A percentile compares a stretch with the other conserved stretches of the same genome.
phyloP scores from a whole-genome alignment of 495 filamentous ascomycete genomes.

The Neurospora sp. region DNA sequence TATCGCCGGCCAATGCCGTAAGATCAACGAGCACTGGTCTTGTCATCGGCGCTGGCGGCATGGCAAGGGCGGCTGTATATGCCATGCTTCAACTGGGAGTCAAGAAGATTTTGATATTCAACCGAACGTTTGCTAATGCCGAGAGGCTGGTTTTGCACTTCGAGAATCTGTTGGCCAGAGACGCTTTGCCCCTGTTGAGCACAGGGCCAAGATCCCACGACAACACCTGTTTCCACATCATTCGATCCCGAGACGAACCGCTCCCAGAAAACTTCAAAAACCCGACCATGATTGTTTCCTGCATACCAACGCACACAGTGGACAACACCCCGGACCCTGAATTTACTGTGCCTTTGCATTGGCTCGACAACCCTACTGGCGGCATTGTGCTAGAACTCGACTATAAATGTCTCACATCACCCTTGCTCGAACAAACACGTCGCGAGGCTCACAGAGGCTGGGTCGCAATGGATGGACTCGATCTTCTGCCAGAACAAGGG shows the following conservation, averaged over 20 bases:
- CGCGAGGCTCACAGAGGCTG: slow-evolving; percentile 52
- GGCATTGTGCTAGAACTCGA: slow-evolving; percentile 64
- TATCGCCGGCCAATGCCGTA: slow-evolving; percentile 66
- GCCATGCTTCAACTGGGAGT: slow-evolving; percentile 67
- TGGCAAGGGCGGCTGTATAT: slow-evolving; percentile 65
- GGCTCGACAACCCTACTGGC: slow-evolving; percentile 60
- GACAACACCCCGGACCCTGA: slow-evolving; percentile 50
- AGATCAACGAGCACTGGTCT: slow-evolving; percentile 52
- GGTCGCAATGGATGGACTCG: slow-evolving; percentile 62
- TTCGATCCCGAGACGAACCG: slow-evolving; percentile 43
- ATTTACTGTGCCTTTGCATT: slow-evolving; percentile 56
- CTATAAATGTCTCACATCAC: slow-evolving; percentile 58
- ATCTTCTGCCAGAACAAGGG: slow-evolving; percentile 64
- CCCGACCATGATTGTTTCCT: slow-evolving; percentile 60
- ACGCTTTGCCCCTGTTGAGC: slow-evolving; percentile 35
- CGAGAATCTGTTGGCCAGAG: slow-evolving; percentile 26
- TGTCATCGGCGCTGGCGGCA: slow-evolving; percentile 66
- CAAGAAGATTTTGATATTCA: slow-evolving; percentile 61
- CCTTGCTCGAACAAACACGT: slow-evolving; percentile 53
- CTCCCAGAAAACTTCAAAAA: slow-evolving; percentile 51
- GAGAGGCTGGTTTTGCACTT: slow-evolving; percentile 58
- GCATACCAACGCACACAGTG: slow-evolving; percentile 57
- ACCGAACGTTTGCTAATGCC: slow-evolving; percentile 51
- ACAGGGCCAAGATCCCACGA: slow-evolving; percentile 33
- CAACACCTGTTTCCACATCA: slow-evolving; percentile 44